Base-by-base conservation (phyloP, 441 rosid species). In the Populus hybrid region DNA sequence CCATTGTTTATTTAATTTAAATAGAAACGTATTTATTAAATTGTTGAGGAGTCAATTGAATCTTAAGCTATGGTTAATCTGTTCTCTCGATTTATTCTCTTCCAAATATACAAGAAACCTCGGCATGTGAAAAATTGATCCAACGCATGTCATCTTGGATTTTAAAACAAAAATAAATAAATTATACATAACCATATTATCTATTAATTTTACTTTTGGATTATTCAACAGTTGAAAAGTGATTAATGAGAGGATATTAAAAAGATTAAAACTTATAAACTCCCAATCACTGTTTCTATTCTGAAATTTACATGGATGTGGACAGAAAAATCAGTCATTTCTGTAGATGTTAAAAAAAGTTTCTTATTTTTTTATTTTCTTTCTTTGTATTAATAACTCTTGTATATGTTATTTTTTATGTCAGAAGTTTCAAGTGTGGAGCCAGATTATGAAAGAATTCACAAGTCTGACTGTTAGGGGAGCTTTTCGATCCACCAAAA, bases 341-440 rank as follows among this genome's bases (percentile, higher is more conserved):
- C n/a, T n/a, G n/a, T n/a, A n/a, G n/a, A n/a, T n/a, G n/a, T n/a
- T n/a, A n/a, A n/a, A n/a, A n/a, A n/a, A n/a, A n/a, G n/a, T n/a
- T n/a, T n/a, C n/a, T n/a, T n/a, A n/a, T n/a, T n/a, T n/a, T n/a
- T n/a, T n/a, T n/a, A n/a, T n/a, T n/a, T n/a, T n/a, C n/a, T n/a
- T n/a, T n/a, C 32, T 70, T 14, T 19, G 5, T 4, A 18, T n/a
- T 28, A 64, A 26, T 38, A 34, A 1, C n/a, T 14, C 23, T n/a
- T 35, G 0, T 6, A 19, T 38, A 24, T 7, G 35, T n/a, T n/a
- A 16, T 30, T 7, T 19, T 46, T 9, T 63, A 4, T 21, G 4
- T n/a, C 75, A 89, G 91, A 93, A 46, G 76, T 91, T 66, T 75
- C 75, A 46, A 72, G 30, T 2, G 95, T 75, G 5, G 89, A 88